These are phyloP conservation scores for Neurospora tetraspora DNA, from an alignment of 495 filamentous ascomycete genomes.

Conservation along the genomic window DNA sequence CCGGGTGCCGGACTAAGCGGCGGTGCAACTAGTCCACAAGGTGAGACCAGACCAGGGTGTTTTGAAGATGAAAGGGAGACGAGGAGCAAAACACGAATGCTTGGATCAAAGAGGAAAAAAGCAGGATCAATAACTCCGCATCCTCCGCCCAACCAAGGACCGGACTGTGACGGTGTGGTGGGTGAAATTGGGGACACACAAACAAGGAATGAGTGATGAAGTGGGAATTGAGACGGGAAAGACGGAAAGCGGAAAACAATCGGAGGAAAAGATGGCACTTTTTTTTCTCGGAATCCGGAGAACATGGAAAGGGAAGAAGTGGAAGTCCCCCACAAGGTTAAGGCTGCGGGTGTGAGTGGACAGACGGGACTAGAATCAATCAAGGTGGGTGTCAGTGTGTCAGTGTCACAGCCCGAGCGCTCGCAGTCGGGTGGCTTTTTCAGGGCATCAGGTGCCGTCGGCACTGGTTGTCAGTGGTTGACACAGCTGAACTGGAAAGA, in stretches of 20 bases:
- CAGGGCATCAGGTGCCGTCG: background rate
- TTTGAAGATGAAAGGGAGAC: background rate
- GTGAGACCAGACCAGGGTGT: background rate
- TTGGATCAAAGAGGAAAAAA: background rate
- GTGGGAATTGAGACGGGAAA: background rate
- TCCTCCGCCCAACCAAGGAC: background rate
- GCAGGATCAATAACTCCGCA: background rate
- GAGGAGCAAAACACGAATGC: background rate
- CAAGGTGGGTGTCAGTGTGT: background rate
- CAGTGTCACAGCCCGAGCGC: background rate
- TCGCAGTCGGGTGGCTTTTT: background rate
- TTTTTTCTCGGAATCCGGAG: background rate
- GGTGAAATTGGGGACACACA: background rate
- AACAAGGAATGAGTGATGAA: background rate
- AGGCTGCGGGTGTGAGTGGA: background rate
- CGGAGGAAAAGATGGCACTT: background rate
- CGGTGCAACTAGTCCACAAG: background rate
- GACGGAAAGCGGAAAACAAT: background rate
- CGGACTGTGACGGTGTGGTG: background rate
- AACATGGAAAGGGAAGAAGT: background rate
- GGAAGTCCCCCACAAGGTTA: background rate
- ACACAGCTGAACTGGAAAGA: background rate
- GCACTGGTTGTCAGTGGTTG: background rate
- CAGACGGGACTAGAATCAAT: background rate
- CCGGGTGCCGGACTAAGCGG: background rate